Evolutionary conservation across 2,329 filamentous ascomycete species (phyloP), one percentile per base, ranked within the genome.

Genomic region (Corinectria fuckeliana): DNA sequence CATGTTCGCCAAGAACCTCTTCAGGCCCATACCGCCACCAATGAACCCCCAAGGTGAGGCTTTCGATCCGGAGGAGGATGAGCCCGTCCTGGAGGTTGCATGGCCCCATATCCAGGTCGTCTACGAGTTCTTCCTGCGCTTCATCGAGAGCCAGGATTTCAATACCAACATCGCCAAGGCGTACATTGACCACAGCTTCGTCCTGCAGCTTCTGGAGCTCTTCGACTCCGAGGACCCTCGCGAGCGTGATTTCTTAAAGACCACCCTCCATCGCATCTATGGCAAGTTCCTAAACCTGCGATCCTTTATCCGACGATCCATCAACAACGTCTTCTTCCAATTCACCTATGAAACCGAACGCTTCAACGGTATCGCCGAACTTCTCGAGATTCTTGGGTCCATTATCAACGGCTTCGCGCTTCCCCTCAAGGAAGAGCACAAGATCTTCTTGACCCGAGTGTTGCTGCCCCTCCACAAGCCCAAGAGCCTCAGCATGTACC

Each of bases 261-360:
- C 95, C 0, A 99, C 95, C 0, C 83, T 99, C 55, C 95, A 99
- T 78, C 88, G 95, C 63, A 99, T 99, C 74, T 99, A 99, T 74
- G 95, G 95, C 72, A 99, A 99, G 81, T 99, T 99, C 79, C 85
- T 99, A 70, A 99, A 99, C 76, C 84, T 99, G 63, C 90, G 95
- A 61, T 98, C 95, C 26, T 99, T 96, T 77, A 99, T 99, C 73
- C 87, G 95, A 73, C 88, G 95, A 71, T 99, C 95, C 56, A 99
- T 99, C 85, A 99, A 99, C 86, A 98, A 99, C 73, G 95, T 99
- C 70, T 99, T 99, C 81, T 99, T 99, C 85, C 95, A 99, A 75
- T 99, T 99, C 77, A 93, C 93, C 61, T 99, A 99, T 76, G 95
- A 99, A 78, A 99, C 95, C 4, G 95, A 99, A 78, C 87, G 95